These are phyloP conservation scores for Puccinia triticina DNA, from an alignment of 1,284 basidiomycete genomes.

Conservation along the genomic window DNA sequence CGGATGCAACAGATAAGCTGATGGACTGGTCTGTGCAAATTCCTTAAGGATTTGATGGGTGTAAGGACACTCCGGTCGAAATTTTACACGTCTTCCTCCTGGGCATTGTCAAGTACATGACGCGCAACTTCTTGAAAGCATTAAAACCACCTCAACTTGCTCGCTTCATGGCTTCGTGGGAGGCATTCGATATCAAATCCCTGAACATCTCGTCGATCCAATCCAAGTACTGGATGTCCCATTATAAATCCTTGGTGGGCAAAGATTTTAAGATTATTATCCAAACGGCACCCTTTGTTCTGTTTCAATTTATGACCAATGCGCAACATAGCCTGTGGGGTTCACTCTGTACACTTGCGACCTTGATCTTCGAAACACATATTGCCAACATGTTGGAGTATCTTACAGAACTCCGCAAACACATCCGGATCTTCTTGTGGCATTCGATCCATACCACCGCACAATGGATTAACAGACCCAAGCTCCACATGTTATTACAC, in stretches of 20 bases:
- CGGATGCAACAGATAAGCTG: neutral
- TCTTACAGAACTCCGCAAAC: neutral
- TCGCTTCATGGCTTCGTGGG: neutral
- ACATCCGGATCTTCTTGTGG: constrained; percentile 1
- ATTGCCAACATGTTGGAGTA: constrained; percentile 2
- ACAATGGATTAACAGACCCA: constrained; percentile 25
- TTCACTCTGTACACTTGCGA: neutral
- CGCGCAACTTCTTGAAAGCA: constrained; percentile 59
- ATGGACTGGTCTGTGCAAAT: constrained; percentile 57
- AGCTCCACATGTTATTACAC: constrained; percentile 22
- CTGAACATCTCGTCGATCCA: neutral
- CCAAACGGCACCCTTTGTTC: too few species aligned
- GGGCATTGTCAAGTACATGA: constrained; percentile 63
- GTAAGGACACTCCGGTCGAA: constrained; percentile 61
- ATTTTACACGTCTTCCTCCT: constrained; percentile 62
- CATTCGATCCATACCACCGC: neutral
- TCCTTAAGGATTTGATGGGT: constrained; percentile 59
- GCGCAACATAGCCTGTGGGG: neutral
- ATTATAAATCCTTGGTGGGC: constrained; percentile 58
- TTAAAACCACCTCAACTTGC: constrained; percentile 41
- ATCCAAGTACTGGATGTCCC: neutral
- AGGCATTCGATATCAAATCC: neutral
- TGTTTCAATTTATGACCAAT: neutral
- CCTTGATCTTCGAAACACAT: neutral
- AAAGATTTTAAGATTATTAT: constrained; percentile 61